phyloP scores from a whole-genome alignment of 208 protist genomes.

The Acanthamoeba culbertsoni region DNA sequence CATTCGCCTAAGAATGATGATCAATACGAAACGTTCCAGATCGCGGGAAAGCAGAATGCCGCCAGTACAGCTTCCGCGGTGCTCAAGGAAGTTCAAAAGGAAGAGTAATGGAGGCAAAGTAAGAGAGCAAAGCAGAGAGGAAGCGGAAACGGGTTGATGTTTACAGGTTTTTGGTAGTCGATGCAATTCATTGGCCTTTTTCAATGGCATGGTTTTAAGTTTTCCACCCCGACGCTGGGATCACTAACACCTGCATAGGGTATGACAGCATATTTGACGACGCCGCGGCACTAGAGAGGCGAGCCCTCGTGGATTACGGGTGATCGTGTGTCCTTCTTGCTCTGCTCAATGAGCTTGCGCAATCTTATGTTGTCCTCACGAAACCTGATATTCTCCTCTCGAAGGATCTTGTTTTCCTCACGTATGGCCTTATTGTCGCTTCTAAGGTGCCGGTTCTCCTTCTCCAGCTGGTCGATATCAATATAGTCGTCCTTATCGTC shows the following conservation, averaged over 20 bases:
- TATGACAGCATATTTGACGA: too few species aligned
- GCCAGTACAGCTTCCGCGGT: background rate
- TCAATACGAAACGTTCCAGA: background rate
- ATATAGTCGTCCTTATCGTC: background rate
- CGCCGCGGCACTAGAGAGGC: background rate
- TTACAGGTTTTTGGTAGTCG: too few species aligned
- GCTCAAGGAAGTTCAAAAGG: background rate
- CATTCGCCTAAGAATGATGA: background rate
- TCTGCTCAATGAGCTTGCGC: conserved; percentile 43
- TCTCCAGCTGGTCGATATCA: background rate
- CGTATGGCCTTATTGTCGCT: conserved; percentile 5
- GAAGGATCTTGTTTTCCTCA: conserved; percentile 48
- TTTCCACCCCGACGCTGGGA: too few species aligned
- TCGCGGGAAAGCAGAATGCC: background rate
- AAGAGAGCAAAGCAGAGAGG: too few species aligned
- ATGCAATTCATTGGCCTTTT: too few species aligned
- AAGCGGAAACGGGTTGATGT: too few species aligned
- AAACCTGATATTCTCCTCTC: conserved; percentile 30
- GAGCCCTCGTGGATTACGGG: background rate
- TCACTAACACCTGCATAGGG: too few species aligned
- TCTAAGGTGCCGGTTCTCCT: background rate
- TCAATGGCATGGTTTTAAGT: too few species aligned
- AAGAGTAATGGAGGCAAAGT: background rate
- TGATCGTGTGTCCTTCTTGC: conserved; percentile 4
- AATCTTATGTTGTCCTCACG: conserved; percentile 47